Percentiles rank a stretch among this genome's conserved stretches.
phyloP scores from a whole-genome alignment of 139 green algal species.

The Klebsormidium nitens region DNA sequence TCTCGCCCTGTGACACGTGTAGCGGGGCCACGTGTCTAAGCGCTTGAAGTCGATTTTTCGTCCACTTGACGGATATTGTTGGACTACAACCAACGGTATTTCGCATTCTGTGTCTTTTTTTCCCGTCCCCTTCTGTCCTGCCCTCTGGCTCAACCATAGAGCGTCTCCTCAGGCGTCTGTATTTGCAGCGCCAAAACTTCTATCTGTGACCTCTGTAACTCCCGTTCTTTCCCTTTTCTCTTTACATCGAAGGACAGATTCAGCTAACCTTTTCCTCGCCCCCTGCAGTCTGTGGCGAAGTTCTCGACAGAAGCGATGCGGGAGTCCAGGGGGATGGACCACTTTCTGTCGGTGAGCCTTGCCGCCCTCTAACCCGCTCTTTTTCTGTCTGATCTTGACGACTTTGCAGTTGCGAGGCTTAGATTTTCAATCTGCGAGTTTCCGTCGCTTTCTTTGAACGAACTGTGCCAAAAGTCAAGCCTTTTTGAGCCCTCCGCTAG shows the following conservation, averaged over 20 bases:
- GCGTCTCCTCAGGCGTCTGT: too few relatives aligned
- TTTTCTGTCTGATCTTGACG: neutral
- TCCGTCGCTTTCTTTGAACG: neutral
- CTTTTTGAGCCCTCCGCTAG: too few relatives aligned
- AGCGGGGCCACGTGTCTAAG: too few relatives aligned
- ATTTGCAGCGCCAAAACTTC: neutral
- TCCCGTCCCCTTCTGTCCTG: too few relatives aligned
- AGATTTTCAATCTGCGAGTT: neutral
- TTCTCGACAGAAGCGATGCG: slow-evolving; percentile 2
- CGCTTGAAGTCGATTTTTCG: too few relatives aligned
- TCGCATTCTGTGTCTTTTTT: too few relatives aligned
- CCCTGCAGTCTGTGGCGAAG: neutral
- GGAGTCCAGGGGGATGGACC: neutral
- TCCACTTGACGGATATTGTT: too few relatives aligned
- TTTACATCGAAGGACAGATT: neutral
- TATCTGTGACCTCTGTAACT: neutral
- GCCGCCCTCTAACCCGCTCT: neutral
- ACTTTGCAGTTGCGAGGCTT: neutral
- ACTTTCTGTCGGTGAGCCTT: neutral
- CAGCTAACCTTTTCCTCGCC: neutral
- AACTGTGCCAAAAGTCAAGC: neutral
- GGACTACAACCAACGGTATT: too few relatives aligned
- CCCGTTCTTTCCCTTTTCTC: neutral
- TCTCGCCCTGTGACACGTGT: neutral
- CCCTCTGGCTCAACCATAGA: too few relatives aligned